A percentile compares a stretch with the other conserved stretches of the same genome.
phyloP scores from a whole-genome alignment of 2,329 filamentous ascomycete genomes.

The Talaromyces pinophilus region DNA sequence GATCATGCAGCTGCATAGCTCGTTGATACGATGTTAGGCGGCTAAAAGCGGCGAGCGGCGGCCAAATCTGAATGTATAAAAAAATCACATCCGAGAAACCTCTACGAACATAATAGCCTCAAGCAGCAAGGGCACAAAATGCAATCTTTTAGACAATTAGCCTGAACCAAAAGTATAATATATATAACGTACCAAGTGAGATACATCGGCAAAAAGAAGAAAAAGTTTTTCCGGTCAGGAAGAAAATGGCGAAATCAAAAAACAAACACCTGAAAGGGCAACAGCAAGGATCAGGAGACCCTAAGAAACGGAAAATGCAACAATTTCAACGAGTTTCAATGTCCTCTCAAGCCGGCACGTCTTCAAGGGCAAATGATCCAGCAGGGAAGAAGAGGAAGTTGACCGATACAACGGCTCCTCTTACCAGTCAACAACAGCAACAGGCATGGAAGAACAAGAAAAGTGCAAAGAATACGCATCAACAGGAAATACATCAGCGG shows the following conservation, averaged over 20 bases:
- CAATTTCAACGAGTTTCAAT: constrained; percentile 20
- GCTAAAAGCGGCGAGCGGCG: constrained; percentile 10
- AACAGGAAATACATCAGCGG: constrained; percentile 24
- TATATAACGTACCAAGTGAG: background rate
- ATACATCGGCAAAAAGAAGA: background rate
- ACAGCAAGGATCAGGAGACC: constrained; percentile 26
- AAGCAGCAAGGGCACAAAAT: background rate
- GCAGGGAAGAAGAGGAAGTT: constrained; percentile 19
- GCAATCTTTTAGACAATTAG: background rate
- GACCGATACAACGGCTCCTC: background rate
- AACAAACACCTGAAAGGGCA: constrained; percentile 23
- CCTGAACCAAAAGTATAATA: background rate
- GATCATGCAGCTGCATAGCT: background rate
- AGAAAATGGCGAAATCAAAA: constrained; percentile 22
- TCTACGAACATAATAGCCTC: background rate
- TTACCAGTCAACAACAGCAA: background rate
- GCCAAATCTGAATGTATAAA: background rate
- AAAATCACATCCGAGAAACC: background rate
- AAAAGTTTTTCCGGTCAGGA: background rate
- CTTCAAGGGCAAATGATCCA: background rate
- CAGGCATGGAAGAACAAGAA: constrained; percentile 15
- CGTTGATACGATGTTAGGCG: background rate
- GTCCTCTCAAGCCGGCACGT: background rate
- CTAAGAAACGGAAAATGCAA: constrained; percentile 24
- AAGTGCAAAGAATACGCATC: constrained; percentile 8